A percentile compares a stretch with the other conserved stretches of the same genome.
phyloP scores from a whole-genome alignment of 2,329 filamentous ascomycete species.

The Blastomyces percursus region DNA sequence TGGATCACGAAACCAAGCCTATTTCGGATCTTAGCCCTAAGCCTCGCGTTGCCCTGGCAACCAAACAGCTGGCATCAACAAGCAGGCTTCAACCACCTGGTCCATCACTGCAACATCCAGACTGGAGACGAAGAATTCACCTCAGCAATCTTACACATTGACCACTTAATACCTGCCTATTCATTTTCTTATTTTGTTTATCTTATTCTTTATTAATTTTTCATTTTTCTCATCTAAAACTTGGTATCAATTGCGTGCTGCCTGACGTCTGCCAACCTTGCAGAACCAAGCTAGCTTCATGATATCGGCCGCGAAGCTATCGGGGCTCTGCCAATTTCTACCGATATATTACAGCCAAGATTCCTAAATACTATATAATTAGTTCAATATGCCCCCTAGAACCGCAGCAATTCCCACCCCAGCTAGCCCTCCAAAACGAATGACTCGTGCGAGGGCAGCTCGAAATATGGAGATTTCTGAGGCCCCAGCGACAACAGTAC shows the following conservation, averaged over 20 bases:
- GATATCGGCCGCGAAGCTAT: not conserved
- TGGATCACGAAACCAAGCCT: not conserved
- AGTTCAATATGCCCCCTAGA: slow-evolving; percentile 10
- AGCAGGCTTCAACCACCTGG: not conserved
- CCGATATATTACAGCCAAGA: not conserved
- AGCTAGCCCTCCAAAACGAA: slow-evolving; percentile 12
- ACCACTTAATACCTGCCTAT: not conserved
- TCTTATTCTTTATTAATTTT: not conserved
- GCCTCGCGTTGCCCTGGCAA: not conserved
- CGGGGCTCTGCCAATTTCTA: not conserved
- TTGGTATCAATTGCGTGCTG: not conserved
- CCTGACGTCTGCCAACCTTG: not conserved
- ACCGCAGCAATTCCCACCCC: slow-evolving; percentile 6
- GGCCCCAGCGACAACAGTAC: not conserved
- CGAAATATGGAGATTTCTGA: not conserved
- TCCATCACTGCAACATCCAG: not conserved
- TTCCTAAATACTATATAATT: not conserved
- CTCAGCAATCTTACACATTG: not conserved
- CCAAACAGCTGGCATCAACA: not conserved
- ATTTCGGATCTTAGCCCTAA: not conserved
- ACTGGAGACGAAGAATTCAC: not conserved
- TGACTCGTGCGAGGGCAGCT: slow-evolving; percentile 14
- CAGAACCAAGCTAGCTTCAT: slow-evolving; percentile 1
- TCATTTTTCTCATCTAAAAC: not conserved
- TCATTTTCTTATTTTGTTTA: not conserved